Conservation (phyloP, 2,329 filamentous ascomycete genomes). For the Coniochaeta pulveracea region DNA sequence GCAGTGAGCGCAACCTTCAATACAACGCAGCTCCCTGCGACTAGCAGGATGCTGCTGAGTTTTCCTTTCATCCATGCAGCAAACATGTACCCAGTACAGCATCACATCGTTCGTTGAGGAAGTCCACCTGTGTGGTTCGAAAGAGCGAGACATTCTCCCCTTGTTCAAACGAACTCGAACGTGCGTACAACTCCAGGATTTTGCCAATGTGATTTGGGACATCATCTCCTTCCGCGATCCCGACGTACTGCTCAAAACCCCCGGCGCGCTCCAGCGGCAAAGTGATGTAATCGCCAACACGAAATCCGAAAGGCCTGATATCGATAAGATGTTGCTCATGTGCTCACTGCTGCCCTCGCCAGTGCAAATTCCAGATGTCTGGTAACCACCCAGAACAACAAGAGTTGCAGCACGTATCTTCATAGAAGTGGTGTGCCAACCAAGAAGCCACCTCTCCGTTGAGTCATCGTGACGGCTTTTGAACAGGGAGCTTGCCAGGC, state of each 20-base stretch:
- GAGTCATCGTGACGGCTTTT: constrained; percentile 7
- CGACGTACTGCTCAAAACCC: too few relatives aligned
- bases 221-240: too few relatives aligned
- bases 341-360: constrained; percentile 17
- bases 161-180: too few relatives aligned
- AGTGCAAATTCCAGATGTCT: constrained; percentile 9
- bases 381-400: constrained; percentile 16
- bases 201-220: too few relatives aligned
- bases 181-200: too few relatives aligned
- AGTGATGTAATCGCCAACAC: neutral
- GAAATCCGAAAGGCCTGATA: constrained; percentile 1
- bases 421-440: constrained; percentile 6
- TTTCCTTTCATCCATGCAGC: too few relatives aligned
- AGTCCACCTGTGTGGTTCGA: too few relatives aligned
- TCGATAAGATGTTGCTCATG: constrained; percentile 4
- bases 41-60: constrained; percentile 11
- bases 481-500: constrained; percentile 17
- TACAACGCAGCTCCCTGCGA: constrained; percentile 11
- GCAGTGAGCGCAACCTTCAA: constrained; percentile 20
- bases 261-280: too few relatives aligned
- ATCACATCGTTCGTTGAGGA: too few relatives aligned
- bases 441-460: constrained; percentile 4
- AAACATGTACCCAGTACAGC: too few relatives aligned
- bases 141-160: too few relatives aligned
- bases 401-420: constrained; percentile 7